Conservation (phyloP, 2,329 filamentous ascomycete genomes). For the Fusarium sp. region DNA sequence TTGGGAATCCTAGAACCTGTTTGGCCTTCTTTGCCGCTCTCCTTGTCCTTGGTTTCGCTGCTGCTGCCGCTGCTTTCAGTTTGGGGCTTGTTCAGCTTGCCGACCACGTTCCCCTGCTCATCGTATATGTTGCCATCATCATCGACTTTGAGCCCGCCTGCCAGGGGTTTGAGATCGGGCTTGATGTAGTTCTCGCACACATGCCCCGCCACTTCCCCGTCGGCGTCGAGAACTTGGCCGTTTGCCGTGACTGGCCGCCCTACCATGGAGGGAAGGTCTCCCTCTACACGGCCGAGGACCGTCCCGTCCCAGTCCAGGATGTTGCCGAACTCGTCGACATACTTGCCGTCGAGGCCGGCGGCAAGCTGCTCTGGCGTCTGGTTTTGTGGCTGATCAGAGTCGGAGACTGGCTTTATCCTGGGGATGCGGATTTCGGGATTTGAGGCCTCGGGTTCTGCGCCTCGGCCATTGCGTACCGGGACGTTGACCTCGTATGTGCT, state of each 20-base stretch:
- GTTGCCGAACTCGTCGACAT: constrained; percentile 69
- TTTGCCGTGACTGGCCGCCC: constrained; percentile 62
- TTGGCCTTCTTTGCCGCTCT: constrained; percentile 12
- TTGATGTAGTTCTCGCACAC: constrained; percentile 71
- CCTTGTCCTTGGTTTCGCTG: constrained; percentile 22
- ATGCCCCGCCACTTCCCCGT: constrained; percentile 84
- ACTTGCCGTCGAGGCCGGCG: constrained; percentile 62
- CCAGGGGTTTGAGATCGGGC: constrained; percentile 67
- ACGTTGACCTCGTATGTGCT: constrained; percentile 48
- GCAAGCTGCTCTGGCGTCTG: constrained; percentile 55
- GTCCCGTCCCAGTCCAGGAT: constrained; percentile 65
- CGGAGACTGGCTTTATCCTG: constrained; percentile 59
- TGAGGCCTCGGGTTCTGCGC: constrained; percentile 24
- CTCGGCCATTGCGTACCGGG: constrained; percentile 39
- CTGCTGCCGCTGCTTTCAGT: constrained; percentile 3
- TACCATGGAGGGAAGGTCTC: constrained; percentile 70
- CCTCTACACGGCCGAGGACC: constrained; percentile 67
- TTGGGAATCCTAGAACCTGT: constrained; percentile 42
- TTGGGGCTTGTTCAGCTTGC: constrained; percentile 69
- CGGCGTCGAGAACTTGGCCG: constrained; percentile 77
- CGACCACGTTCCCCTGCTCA: constrained; percentile 71
- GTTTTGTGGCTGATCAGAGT: constrained; percentile 26
- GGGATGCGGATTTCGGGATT: constrained; percentile 55
- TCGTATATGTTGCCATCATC: constrained; percentile 72
- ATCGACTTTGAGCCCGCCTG: constrained; percentile 70